A percentile compares a stretch with the other conserved stretches of the same genome.
Evolutionary conservation across 2,329 filamentous ascomycete species (phyloP).

Genomic region (Botrytis fragariae): DNA sequence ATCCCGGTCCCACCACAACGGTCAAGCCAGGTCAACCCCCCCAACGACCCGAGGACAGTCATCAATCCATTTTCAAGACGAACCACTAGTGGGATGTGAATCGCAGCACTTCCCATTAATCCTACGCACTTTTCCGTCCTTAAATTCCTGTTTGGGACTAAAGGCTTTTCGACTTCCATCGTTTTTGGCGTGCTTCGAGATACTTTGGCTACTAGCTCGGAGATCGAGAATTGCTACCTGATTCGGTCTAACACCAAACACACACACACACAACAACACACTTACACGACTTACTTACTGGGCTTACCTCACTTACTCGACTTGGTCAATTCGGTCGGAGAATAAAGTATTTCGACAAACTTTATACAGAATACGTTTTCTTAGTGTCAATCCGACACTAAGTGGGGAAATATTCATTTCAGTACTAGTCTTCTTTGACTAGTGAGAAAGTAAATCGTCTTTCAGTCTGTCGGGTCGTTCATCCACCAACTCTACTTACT

Average conservation of each 20-base stretch:
- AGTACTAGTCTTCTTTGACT: not conserved
- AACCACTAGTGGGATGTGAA: not conserved
- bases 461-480: not conserved
- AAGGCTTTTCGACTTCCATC: fast-evolving
- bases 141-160: not conserved
- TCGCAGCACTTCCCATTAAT: not conserved
- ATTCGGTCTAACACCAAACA: not conserved
- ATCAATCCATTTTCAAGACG: not conserved
- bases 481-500: not conserved
- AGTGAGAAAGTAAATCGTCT: not conserved
- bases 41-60: not conserved
- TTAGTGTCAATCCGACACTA: not conserved
- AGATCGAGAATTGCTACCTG: not conserved
- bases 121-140: not conserved
- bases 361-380: not conserved
- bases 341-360: not conserved
- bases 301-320: not conserved
- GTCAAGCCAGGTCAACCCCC: not conserved
- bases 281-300: not conserved
- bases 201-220: not conserved
- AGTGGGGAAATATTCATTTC: not conserved
- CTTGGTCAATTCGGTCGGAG: not conserved
- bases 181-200: not conserved
- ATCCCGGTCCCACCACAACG: not conserved
- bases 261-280: not conserved